Percentiles rank a stretch among this genome's conserved stretches.
These are phyloP conservation scores for Geoglossum glabrum DNA, from an alignment of 495 filamentous ascomycete genomes.

Conservation along the genomic window DNA sequence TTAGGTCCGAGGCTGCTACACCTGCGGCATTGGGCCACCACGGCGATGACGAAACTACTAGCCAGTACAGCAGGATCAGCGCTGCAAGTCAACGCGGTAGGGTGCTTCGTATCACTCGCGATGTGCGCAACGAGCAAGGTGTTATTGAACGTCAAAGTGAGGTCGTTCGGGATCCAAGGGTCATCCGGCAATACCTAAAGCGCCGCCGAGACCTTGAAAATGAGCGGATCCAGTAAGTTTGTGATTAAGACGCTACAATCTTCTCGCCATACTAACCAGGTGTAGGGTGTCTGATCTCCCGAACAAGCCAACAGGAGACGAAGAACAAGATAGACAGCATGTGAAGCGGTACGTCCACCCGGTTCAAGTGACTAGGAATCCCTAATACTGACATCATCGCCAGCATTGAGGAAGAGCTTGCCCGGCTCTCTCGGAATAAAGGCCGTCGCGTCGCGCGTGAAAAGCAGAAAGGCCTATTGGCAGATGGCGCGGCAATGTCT, in stretches of 20 bases:
- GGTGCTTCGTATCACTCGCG: constrained; percentile 55
- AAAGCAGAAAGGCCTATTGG: constrained; percentile 51
- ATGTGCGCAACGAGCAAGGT: constrained; percentile 39
- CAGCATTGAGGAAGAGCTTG: constrained; percentile 57
- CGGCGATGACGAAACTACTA: constrained; percentile 58
- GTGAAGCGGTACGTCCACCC: constrained; percentile 30
- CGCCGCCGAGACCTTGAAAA: constrained; percentile 6
- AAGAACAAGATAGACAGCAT: constrained; percentile 43
- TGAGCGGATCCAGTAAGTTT: constrained; percentile 33
- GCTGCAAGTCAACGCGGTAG: constrained; percentile 45
- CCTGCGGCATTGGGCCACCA: constrained; percentile 29
- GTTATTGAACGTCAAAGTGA: constrained; percentile 36
- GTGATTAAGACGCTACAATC: background rate
- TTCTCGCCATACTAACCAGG: background rate
- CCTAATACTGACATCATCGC: background rate
- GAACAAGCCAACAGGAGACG: constrained; percentile 53
- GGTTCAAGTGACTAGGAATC: constrained; percentile 3
- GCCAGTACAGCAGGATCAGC: constrained; percentile 68
- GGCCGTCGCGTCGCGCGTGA: constrained; percentile 82
- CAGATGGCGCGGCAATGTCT: constrained; percentile 23
- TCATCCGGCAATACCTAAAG: constrained; percentile 33
- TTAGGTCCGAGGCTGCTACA: constrained; percentile 39
- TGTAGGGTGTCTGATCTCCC: constrained; percentile 22
- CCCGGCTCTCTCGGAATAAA: constrained; percentile 70
- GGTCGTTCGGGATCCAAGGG: constrained; percentile 48